Evolutionary conservation across 1,139 yeast genomes (phyloP).

Genomic region (Yamadazyma trypodendri): DNA sequence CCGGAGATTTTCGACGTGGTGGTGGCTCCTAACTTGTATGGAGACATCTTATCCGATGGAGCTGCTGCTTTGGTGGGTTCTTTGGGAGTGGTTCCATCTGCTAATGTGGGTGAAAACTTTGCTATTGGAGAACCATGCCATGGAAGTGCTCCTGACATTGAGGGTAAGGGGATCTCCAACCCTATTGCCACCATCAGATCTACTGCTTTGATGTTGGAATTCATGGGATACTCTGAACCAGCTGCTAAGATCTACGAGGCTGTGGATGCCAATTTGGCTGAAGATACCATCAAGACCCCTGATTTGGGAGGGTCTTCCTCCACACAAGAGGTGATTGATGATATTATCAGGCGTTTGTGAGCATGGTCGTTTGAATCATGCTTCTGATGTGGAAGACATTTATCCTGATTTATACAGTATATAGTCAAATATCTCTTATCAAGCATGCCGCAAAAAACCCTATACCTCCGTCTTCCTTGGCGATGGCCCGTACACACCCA

Average conservation of each 20-base stretch:
- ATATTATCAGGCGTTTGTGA: slow-evolving; percentile 51
- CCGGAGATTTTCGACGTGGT: slow-evolving; percentile 96
- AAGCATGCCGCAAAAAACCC: slow-evolving; percentile 94
- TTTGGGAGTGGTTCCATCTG: slow-evolving; percentile 96
- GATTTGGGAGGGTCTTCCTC: slow-evolving; percentile 90
- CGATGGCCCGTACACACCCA: slow-evolving; percentile 82
- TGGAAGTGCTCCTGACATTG: slow-evolving; percentile 98
- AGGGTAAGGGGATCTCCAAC: slow-evolving; percentile 91
- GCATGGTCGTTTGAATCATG: too few relatives aligned
- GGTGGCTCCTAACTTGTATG: slow-evolving; percentile 97
- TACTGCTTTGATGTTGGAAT: slow-evolving; percentile 94
- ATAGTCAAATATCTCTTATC: slow-evolving; percentile 31
- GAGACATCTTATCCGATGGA: slow-evolving; percentile 96
- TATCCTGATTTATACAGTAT: too few relatives aligned
- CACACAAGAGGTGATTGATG: slow-evolving; percentile 84
- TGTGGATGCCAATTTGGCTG: slow-evolving; percentile 88
- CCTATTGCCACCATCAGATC: slow-evolving; percentile 98
- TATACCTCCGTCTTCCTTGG: slow-evolving; percentile 91
- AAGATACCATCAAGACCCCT: slow-evolving; percentile 81
- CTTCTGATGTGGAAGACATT: too few relatives aligned
- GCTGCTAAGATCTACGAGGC: slow-evolving; percentile 93
- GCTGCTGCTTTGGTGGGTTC: slow-evolving; percentile 99
- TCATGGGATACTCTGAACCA: slow-evolving; percentile 86
- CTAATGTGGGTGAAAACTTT: slow-evolving; percentile 93
- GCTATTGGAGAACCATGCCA: slow-evolving; percentile 99